These are phyloP conservation scores for Rachicladosporium sp. DNA, from an alignment of 2,329 filamentous ascomycete species.

Conservation along the genomic window DNA sequence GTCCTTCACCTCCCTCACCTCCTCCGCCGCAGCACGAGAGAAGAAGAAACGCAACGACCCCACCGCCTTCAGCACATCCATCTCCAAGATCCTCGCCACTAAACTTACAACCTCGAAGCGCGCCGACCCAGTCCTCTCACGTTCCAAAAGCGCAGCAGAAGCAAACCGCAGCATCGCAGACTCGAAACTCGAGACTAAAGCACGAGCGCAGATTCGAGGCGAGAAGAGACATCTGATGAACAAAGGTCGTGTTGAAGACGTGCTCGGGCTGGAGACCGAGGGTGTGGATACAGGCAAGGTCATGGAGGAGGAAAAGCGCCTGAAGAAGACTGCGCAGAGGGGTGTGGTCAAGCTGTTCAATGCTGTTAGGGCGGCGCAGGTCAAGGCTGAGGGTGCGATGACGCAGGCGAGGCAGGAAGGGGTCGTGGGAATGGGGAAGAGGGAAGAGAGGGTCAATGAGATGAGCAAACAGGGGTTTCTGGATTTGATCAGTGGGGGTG, in stretches of 20 bases:
- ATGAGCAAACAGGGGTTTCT: constrained; percentile 96
- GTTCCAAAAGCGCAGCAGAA: constrained; percentile 62
- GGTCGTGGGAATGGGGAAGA: constrained; percentile 63
- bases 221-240: constrained; percentile 71
- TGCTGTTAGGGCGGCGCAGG: constrained; percentile 82
- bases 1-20: constrained; percentile 15
- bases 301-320: constrained; percentile 59
- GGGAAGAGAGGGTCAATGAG: constrained; percentile 82
- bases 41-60: constrained; percentile 88
- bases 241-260: constrained; percentile 78
- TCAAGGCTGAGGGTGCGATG: constrained; percentile 70
- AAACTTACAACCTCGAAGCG: constrained; percentile 76
- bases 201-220: constrained; percentile 62
- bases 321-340: constrained; percentile 79
- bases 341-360: constrained; percentile 97
- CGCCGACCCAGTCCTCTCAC: constrained; percentile 79
- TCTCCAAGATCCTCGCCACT: constrained; percentile 82
- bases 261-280: constrained; percentile 52
- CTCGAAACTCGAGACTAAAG: constrained; percentile 67
- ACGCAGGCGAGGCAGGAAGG: constrained; percentile 57
- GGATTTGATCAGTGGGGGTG: constrained; percentile 62
- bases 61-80: constrained; percentile 77
- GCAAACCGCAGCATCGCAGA: constrained; percentile 63
- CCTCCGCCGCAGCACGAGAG: constrained; percentile 14
- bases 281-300: constrained; percentile 38